These are phyloP conservation scores for Isatis lusitanica DNA, from an alignment of 441 rosid genomes.

Conservation along the genomic window DNA sequence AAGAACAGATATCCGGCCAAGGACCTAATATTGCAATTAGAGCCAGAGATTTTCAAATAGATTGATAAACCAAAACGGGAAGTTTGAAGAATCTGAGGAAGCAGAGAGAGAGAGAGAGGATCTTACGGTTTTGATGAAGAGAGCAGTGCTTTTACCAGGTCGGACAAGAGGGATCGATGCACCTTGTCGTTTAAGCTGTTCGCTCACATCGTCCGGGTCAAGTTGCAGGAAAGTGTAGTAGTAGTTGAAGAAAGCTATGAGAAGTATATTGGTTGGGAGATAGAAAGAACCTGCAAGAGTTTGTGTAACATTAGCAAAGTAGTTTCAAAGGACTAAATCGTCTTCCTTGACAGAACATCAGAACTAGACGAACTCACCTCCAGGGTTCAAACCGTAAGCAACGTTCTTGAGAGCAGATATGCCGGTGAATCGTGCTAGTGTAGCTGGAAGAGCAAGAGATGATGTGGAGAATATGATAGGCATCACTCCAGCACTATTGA, in stretches of 20 bases:
- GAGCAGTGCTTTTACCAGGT: constrained; percentile 95
- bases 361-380: constrained; percentile 51
- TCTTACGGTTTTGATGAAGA: constrained; percentile 79
- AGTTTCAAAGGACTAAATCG: not conserved
- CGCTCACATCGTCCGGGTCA: constrained; percentile 97
- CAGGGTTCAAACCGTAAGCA: constrained; percentile 86
- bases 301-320: not conserved
- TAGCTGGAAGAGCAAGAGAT: constrained; percentile 91
- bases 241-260: constrained; percentile 97
- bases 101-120: not conserved
- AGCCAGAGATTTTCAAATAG: constrained; percentile 6
- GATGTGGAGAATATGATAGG: constrained; percentile 98
- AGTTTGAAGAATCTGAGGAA: not conserved
- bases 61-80: not conserved
- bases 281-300: constrained; percentile 76
- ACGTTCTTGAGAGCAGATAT: constrained; percentile 75
- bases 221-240: constrained; percentile 96
- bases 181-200: constrained; percentile 95
- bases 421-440: constrained; percentile 93
- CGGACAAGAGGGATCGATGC: constrained; percentile 94
- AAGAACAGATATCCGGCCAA: constrained; percentile 89
- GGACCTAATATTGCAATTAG: constrained; percentile 57
- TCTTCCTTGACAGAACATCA: not conserved
- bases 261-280: constrained; percentile 84
- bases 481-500: constrained; percentile 97